Evolutionary conservation across 371 early-diverging fungal genomes (phyloP).

Genomic region (Mortierella sp.): DNA sequence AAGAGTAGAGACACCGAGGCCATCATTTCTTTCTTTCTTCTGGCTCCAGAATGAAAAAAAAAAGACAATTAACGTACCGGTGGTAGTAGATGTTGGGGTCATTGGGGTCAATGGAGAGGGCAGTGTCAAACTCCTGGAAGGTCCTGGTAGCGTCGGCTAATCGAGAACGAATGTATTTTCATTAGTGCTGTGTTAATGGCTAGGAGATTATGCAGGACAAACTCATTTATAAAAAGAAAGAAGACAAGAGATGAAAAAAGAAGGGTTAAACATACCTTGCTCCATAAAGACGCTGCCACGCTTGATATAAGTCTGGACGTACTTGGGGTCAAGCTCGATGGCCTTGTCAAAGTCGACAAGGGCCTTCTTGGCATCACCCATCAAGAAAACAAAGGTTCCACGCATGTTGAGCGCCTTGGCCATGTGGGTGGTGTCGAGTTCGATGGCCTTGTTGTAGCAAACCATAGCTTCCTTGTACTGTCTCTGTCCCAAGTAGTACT

Average conservation of each 20-base stretch:
- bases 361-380: constrained; percentile 83
- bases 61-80: constrained; percentile 52
- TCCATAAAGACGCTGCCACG: constrained; percentile 92
- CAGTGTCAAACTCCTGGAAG: constrained; percentile 76
- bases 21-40: neutral
- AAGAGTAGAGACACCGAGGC: neutral
- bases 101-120: constrained; percentile 69
- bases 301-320: constrained; percentile 88
- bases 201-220: neutral
- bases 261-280: constrained; percentile 55
- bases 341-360: constrained; percentile 82
- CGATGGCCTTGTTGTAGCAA: constrained; percentile 74
- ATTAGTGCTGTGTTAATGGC: neutral
- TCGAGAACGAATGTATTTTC: neutral
- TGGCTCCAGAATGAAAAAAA: neutral
- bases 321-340: constrained; percentile 79
- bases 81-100: constrained; percentile 89
- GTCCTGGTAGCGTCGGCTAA: constrained; percentile 70
- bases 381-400: constrained; percentile 90
- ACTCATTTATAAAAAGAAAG: neutral
- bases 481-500: constrained; percentile 52
- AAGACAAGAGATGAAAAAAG: neutral
- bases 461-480: constrained; percentile 78
- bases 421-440: constrained; percentile 61
- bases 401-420: constrained; percentile 83